Base-by-base conservation (phyloP, 2,329 filamentous ascomycete species). In the Myriosclerotinia duriaeana region DNA sequence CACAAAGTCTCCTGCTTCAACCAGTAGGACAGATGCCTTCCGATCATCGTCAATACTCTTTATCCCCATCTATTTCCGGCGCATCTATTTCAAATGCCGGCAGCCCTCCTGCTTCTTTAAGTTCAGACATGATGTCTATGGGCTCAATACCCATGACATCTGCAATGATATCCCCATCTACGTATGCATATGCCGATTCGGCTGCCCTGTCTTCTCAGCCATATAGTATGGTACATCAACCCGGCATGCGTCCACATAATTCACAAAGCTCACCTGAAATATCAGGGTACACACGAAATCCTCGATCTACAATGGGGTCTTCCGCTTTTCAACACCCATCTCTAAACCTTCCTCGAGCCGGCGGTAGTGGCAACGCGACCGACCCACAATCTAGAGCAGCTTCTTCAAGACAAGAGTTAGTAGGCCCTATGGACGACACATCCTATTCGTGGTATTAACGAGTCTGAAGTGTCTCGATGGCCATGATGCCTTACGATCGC, bases 191-290 rank as follows among this genome's bases (percentile, higher is more conserved):
- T 68, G 46, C 73, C 66, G 74, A 77, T 42, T 69, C 71, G 7
- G 65, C 72, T 67, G 68, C 71, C 50, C 66, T 76, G 63, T 70
- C 73, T 63, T 69, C 73, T 72, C 75, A 76, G 68, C 72, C 75
- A 71, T 77, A 75, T 61, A 73, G 72, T 71, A 75, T 76, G 74
- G 76, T 76, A 76, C 73, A 75, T 72, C 70, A 69, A 73, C 72
- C 74, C 61, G 76, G 75, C 36, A 63, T 75, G 72, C 74, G 70
- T 76, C 42, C 55, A 65, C 75, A 75, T 71, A 76, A 75, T 74
- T 69, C 72, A 73, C 74, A 76, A 74, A 75, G 75, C 75, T 76
- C 74, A 76, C 74, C 73, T 73, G 75, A 75, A 67, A 73, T 73
- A 72, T 76, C 75, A 76, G 75, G 73, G 67, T 76, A 72, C 69